phyloP scores from a whole-genome alignment of 2,329 filamentous ascomycete species.

The Talaromyces sp. region DNA sequence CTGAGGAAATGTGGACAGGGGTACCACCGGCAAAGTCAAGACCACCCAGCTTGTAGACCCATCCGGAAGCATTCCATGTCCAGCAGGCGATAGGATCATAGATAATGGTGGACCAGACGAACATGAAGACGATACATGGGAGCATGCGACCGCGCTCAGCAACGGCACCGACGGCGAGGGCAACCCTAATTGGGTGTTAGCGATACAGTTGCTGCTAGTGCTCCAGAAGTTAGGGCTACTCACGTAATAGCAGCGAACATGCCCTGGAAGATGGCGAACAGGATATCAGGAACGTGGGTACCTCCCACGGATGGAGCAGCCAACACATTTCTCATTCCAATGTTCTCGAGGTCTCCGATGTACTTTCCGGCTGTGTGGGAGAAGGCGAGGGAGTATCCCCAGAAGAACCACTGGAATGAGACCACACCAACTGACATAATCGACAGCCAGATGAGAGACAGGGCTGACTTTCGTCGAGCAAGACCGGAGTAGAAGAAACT shows the following conservation, averaged over 20 bases:
- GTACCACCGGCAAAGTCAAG: slow-evolving; percentile 90
- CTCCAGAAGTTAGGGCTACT: slow-evolving; percentile 39
- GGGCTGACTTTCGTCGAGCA: slow-evolving; percentile 82
- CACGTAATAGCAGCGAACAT: slow-evolving; percentile 76
- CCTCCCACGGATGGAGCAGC: slow-evolving; percentile 75
- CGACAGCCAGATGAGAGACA: slow-evolving; percentile 82
- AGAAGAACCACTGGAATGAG: slow-evolving; percentile 94
- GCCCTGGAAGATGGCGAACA: slow-evolving; percentile 74
- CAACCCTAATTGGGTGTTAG: slow-evolving; percentile 59
- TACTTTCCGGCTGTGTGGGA: slow-evolving; percentile 75
- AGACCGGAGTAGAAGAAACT: slow-evolving; percentile 93
- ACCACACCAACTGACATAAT: slow-evolving; percentile 79
- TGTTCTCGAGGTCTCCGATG: slow-evolving; percentile 77
- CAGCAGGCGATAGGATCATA: slow-evolving; percentile 94
- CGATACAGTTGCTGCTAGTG: background rate
- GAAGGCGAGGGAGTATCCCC: slow-evolving; percentile 84
- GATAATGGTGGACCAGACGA: slow-evolving; percentile 85
- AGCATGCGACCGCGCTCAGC: slow-evolving; percentile 87
- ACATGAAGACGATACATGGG: slow-evolving; percentile 88
- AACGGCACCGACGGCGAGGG: slow-evolving; percentile 80
- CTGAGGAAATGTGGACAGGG: slow-evolving; percentile 85
- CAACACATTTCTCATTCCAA: slow-evolving; percentile 77
- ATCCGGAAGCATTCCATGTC: slow-evolving; percentile 86
- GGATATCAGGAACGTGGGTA: slow-evolving; percentile 72
- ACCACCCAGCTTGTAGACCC: slow-evolving; percentile 77